phyloP scores from a whole-genome alignment of 495 filamentous ascomycete genomes.

The Penicillium paxilli region DNA sequence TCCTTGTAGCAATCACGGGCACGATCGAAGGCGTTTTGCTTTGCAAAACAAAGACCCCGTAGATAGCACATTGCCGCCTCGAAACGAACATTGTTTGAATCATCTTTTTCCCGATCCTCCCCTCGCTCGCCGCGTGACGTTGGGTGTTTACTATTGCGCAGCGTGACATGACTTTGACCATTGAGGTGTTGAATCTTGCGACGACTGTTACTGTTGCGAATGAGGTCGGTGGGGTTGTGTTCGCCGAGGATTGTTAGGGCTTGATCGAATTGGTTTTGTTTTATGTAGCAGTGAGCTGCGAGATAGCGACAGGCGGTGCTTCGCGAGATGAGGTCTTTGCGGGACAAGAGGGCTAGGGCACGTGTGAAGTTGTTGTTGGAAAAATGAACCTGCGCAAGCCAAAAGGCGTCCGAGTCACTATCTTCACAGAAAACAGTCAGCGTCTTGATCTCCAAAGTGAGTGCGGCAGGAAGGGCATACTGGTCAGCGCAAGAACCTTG shows the following conservation, averaged over 20 bases:
- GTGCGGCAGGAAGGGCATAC: slow-evolving; percentile 44
- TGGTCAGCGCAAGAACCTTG: slow-evolving; percentile 90
- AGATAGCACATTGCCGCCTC: slow-evolving; percentile 98
- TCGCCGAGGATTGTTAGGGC: slow-evolving; percentile 88
- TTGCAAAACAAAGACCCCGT: slow-evolving; percentile 89
- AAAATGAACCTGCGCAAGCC: slow-evolving; percentile 94
- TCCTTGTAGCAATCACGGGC: slow-evolving; percentile 99
- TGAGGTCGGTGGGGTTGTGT: slow-evolving; percentile 84
- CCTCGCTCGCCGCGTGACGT: slow-evolving; percentile 54
- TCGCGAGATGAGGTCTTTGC: slow-evolving; percentile 76
- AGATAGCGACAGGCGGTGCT: slow-evolving; percentile 89
- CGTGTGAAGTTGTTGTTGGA: slow-evolving; percentile 89
- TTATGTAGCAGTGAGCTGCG: slow-evolving; percentile 88
- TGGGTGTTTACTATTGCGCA: slow-evolving; percentile 45
- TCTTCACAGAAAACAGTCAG: slow-evolving; percentile 53
- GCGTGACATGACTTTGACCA: slow-evolving; percentile 48
- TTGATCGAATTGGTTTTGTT: slow-evolving; percentile 84
- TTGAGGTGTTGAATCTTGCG: slow-evolving; percentile 57
- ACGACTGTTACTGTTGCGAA: slow-evolving; percentile 65
- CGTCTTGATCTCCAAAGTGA: background rate
- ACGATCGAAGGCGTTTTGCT: slow-evolving; percentile 95
- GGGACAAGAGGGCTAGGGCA: slow-evolving; percentile 80
- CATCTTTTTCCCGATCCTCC: slow-evolving; percentile 67
- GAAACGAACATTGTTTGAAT: slow-evolving; percentile 71
- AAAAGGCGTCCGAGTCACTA: slow-evolving; percentile 87